Evolutionary conservation across 805 yeast genomes (phyloP).

Genomic region (Saccharomyces eubayanus): DNA sequence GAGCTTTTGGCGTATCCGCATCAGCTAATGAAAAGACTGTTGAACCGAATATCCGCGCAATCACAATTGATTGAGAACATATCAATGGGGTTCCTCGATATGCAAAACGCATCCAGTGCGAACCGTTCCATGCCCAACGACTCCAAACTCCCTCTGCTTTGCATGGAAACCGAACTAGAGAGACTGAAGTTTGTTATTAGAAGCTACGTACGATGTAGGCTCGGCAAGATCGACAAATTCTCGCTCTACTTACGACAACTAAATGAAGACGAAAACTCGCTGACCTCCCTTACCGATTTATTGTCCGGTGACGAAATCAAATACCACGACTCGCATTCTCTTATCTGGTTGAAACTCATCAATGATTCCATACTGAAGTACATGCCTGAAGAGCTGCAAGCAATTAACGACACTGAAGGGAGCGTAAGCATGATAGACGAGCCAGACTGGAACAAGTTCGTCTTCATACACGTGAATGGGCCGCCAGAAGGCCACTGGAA

Average conservation of each 20-base stretch:
- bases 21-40: conserved; percentile 46
- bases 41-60: conserved; percentile 55
- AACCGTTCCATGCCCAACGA: conserved; percentile 31
- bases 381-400: conserved; percentile 61
- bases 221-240: conserved; percentile 64
- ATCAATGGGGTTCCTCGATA: conserved; percentile 64
- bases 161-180: conserved; percentile 88
- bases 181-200: conserved; percentile 76
- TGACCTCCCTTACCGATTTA: conserved; percentile 16
- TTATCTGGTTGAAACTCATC: conserved; percentile 55
- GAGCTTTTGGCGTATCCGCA: conserved; percentile 73
- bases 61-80: conserved; percentile 70
- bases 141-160: conserved; percentile 68
- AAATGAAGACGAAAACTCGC: conserved; percentile 11
- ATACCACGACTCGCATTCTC: conserved; percentile 64
- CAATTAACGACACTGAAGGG: conserved; percentile 67
- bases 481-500: conserved; percentile 8
- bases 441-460: conserved; percentile 72
- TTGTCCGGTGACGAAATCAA: conserved; percentile 53
- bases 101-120: conserved; percentile 11
- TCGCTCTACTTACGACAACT: conserved; percentile 48
- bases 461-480: conserved; percentile 44
- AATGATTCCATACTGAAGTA: conserved; percentile 55
- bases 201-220: conserved; percentile 68
- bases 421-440: conserved; percentile 65